A percentile compares a stretch with the other conserved stretches of the same genome.
phyloP scores from a whole-genome alignment of 192 early-diverging fungal genomes.

The Backusella australiensis region DNA sequence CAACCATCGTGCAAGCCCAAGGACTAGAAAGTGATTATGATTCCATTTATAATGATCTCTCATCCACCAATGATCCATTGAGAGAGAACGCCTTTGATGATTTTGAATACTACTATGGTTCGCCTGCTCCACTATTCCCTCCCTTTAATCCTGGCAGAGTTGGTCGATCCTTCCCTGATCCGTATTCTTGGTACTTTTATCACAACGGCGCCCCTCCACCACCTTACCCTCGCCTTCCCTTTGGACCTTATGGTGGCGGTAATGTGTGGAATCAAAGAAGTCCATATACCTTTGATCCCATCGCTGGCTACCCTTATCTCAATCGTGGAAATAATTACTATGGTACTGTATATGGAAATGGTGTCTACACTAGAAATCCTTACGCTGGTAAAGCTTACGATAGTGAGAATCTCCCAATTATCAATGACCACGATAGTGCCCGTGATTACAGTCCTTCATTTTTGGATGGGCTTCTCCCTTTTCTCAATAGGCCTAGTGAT shows the following conservation, averaged over 20 bases:
- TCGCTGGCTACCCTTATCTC: not conserved
- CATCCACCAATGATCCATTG: not conserved
- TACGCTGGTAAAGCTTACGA: too few species aligned
- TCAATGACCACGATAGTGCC: not conserved
- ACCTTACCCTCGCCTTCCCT: not conserved
- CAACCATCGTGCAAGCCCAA: not conserved
- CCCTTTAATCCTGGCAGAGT: not conserved
- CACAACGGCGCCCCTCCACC: not conserved
- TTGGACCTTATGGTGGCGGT: not conserved
- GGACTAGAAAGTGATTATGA: not conserved
- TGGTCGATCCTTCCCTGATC: not conserved
- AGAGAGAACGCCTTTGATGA: not conserved
- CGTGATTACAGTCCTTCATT: not conserved
- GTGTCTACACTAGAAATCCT: not conserved
- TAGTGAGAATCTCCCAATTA: too few species aligned
- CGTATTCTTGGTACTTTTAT: not conserved
- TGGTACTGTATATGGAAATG: not conserved
- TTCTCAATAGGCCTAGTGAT: not conserved
- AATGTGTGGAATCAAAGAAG: not conserved
- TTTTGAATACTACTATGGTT: not conserved
- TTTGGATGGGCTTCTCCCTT: not conserved
- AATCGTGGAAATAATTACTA: not conserved
- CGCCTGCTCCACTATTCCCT: not conserved
- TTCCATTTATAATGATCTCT: not conserved
- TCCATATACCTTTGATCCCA: not conserved